phyloP scores from a whole-genome alignment of 176 grass and related monocot genomes.

The Rhynchospora tenuis region DNA sequence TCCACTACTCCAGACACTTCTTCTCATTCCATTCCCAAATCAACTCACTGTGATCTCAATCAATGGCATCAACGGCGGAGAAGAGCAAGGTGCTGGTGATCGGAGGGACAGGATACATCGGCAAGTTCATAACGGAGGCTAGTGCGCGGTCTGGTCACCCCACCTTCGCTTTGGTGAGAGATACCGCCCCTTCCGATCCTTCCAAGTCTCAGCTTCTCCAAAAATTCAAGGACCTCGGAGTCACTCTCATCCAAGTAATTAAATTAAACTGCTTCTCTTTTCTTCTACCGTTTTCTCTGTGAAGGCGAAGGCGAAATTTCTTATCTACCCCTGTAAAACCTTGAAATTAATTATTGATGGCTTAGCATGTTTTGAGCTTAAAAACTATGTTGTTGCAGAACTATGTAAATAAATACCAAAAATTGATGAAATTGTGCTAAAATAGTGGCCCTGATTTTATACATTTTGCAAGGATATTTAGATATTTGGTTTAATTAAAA shows the following conservation, averaged over 20 bases:
- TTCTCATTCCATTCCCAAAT: neutral
- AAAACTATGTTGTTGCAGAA: neutral
- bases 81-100: conserved; percentile 42
- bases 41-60: neutral
- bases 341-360: neutral
- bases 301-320: neutral
- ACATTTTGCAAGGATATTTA: too few relatives aligned
- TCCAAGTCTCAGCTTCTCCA: conserved; percentile 29
- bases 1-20: too few relatives aligned
- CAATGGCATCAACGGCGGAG: neutral
- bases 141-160: conserved; percentile 25
- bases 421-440: neutral
- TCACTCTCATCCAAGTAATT: conserved; percentile 6
- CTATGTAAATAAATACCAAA: neutral
- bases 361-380: neutral
- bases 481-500: too few relatives aligned
- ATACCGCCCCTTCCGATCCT: conserved; percentile 23
- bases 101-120: conserved; percentile 44
- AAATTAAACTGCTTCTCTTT: neutral
- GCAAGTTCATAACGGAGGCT: conserved; percentile 33
- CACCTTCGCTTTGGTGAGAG: conserved; percentile 36
- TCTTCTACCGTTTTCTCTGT: neutral
- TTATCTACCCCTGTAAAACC: neutral
- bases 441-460: too few relatives aligned
- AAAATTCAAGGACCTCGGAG: conserved; percentile 19